phyloP scores from a whole-genome alignment of 2,329 filamentous ascomycete species.

The Cladophialophora exuberans region DNA sequence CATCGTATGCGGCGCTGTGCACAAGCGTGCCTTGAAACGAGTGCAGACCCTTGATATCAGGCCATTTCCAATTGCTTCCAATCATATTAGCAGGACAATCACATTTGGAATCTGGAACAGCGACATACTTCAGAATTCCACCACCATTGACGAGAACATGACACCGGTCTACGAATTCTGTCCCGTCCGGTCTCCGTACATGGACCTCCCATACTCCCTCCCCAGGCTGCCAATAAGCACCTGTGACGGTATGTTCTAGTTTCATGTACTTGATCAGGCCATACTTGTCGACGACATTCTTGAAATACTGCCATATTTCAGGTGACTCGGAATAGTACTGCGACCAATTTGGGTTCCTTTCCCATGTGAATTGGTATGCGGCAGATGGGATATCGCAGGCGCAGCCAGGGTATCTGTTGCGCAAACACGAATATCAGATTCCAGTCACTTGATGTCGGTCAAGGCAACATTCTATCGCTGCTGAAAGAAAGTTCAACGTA shows the following conservation, averaged over 20 bases:
- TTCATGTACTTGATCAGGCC: constrained; percentile 36
- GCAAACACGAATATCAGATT: background rate
- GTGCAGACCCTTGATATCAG: constrained; percentile 41
- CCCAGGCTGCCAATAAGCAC: constrained; percentile 37
- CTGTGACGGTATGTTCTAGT: constrained; percentile 35
- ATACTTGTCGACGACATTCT: constrained; percentile 30
- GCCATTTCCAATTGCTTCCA: constrained; percentile 41
- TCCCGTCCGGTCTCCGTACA: constrained; percentile 30
- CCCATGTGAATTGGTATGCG: constrained; percentile 36
- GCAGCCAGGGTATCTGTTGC: constrained; percentile 43
- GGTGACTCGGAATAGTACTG: constrained; percentile 31
- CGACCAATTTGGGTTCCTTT: constrained; percentile 28
- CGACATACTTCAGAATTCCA: constrained; percentile 44
- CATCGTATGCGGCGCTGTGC: constrained; percentile 40
- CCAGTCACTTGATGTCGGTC: background rate
- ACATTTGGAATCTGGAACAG: background rate
- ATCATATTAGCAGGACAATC: constrained; percentile 36
- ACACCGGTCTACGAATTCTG: constrained; percentile 31
- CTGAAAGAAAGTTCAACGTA: constrained; percentile 12
- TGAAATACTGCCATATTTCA: constrained; percentile 39
- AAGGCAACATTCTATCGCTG: background rate
- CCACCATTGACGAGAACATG: constrained; percentile 37
- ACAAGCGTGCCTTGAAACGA: constrained; percentile 41
- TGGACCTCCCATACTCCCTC: constrained; percentile 36
- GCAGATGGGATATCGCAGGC: constrained; percentile 49